Conservation (phyloP, 768 basidiomycete species). For the Mycena albidolilacea region DNA sequence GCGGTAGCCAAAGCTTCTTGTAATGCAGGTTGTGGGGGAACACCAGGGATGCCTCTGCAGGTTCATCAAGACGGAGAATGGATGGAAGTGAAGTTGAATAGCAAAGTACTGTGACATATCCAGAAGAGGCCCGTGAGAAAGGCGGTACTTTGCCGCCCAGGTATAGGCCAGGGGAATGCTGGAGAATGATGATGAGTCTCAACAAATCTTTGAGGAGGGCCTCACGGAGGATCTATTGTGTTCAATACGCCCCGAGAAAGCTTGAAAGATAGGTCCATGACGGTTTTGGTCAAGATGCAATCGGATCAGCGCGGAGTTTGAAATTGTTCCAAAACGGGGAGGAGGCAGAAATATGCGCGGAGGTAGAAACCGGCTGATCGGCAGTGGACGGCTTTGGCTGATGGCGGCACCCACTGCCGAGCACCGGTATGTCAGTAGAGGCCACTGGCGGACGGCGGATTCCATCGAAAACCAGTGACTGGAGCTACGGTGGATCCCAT, state of each 20-base stretch:
- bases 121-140: conserved; percentile 66
- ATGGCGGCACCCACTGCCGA: too few species aligned
- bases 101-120: conserved; percentile 72
- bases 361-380: too few species aligned
- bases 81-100: background rate
- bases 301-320: background rate
- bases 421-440: too few species aligned
- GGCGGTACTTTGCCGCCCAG: conserved; percentile 66
- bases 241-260: conserved; percentile 58
- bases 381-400: too few species aligned
- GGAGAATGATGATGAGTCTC: conserved; percentile 2
- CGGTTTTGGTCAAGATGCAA: conserved; percentile 1
- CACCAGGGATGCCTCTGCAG: conserved; percentile 79
- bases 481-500: too few species aligned
- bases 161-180: conserved; percentile 73
- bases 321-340: background rate
- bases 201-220: background rate
- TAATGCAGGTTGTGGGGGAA: conserved; percentile 69
- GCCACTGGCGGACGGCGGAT: too few species aligned
- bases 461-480: too few species aligned
- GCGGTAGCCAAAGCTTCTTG: conserved; percentile 64
- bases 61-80: conserved; percentile 48
- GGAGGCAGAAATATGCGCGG: too few species aligned
- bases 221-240: conserved; percentile 65
- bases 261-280: conserved; percentile 43